Percentiles rank a stretch among this genome's conserved stretches.
Evolutionary conservation across 73 alveolate species (phyloP).

Genomic region (Paramecium octaurelia): DNA sequence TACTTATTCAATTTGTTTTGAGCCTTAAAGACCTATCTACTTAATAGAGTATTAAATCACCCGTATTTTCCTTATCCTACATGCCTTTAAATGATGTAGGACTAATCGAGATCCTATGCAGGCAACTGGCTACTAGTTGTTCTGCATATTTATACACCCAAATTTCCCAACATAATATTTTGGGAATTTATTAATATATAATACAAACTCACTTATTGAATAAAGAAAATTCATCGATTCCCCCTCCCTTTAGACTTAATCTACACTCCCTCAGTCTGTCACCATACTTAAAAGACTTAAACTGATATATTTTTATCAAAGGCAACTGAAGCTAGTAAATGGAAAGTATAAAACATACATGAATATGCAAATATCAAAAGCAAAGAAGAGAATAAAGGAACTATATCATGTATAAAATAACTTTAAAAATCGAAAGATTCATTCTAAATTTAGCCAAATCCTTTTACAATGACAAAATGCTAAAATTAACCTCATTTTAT

Average conservation of each 20-base stretch:
- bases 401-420: no score
- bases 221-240: not conserved
- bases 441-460: no score
- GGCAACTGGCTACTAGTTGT: not conserved
- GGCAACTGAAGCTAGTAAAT: no score
- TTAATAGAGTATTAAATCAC: not conserved
- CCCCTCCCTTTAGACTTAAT: not conserved
- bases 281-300: not conserved
- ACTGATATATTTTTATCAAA: no score
- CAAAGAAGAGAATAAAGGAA: no score
- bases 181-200: not conserved
- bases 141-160: not conserved
- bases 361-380: no score
- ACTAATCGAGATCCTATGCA: not conserved
- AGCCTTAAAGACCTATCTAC: not conserved
- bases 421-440: no score
- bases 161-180: conserved; percentile 33
- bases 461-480: no score
- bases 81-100: not conserved
- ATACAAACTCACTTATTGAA: not conserved
- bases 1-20: not conserved
- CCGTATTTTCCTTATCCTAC: conserved; percentile 43
- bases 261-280: no score
- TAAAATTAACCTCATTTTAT: no score
- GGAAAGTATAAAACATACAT: no score